Evolutionary conservation across 257 asterid species (phyloP).

Genomic region (Jacaranda mimosifolia): DNA sequence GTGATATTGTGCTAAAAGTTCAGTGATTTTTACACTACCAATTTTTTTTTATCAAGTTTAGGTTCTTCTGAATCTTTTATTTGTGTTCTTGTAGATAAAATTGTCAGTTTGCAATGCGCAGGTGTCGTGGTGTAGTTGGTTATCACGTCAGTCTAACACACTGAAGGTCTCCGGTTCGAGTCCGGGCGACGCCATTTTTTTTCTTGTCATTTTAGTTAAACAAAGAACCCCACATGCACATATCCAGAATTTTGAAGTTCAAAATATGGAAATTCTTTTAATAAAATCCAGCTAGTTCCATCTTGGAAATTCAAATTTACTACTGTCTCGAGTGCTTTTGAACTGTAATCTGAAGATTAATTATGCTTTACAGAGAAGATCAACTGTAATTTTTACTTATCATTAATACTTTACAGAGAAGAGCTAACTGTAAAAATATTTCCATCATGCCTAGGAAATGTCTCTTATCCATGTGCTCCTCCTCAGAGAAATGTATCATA

Average conservation of each 20-base stretch:
- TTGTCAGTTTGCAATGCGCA: neutral
- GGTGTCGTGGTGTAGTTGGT: slow-evolving; percentile 99
- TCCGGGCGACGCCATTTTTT: slow-evolving; percentile 70
- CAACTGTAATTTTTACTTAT: slow-evolving; percentile 12
- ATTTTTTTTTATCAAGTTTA: too few species aligned
- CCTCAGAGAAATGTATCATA: slow-evolving; percentile 2
- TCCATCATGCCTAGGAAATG: neutral
- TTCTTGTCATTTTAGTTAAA: neutral
- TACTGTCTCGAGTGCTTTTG: slow-evolving; percentile 26
- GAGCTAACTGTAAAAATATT: slow-evolving; percentile 11
- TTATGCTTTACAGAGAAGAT: slow-evolving; percentile 32
- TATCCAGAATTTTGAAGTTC: neutral
- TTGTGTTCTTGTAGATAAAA: too few species aligned
- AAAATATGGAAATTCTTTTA: neutral
- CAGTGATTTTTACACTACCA: neutral
- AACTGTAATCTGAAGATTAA: slow-evolving; percentile 36
- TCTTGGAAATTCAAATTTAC: slow-evolving; percentile 9
- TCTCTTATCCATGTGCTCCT: slow-evolving; percentile 33
- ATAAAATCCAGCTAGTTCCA: slow-evolving; percentile 27
- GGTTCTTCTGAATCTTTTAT: too few species aligned
- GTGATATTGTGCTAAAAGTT: neutral
- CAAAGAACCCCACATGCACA: neutral
- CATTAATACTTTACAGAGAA: slow-evolving; percentile 26
- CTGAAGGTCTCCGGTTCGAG: slow-evolving; percentile 97
- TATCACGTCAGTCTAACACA: slow-evolving; percentile 99